Evolutionary conservation across 306 rosid genomes (phyloP), one percentile per base, ranked within the genome.

Genomic region (Fragaria nilgerrensis): DNA sequence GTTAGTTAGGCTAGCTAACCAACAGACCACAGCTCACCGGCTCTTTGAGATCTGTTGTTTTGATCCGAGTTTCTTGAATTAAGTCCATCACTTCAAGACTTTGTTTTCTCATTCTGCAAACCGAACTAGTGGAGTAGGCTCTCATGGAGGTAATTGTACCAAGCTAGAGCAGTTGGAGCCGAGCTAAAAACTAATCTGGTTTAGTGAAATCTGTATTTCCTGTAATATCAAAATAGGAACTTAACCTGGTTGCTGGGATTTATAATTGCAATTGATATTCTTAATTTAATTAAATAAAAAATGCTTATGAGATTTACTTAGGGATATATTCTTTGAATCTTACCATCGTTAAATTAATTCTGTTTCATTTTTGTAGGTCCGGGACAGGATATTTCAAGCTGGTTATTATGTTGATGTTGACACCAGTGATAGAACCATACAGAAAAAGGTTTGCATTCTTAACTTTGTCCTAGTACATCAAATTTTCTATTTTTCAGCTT

Each of bases 391-490:
- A 80, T 92, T 89, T 77, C 79, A 82, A 63, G 95, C 91, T 44
- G 98, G 96, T 72, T 92, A 78, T 78, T 73, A 81, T 49, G 96
- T 89, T 39, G 98, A 94, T 48, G 96, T 87, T 77, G 98, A 94
- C 83, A 89, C 84, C 27, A 90, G 91, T 48, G 97, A 92, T 73
- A 81, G 98, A 84, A 94, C 89, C 86, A 94, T 94, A 76, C 96
- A 94, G 82, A 94, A 94, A 81, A 94, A 94, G 95, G 97, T 92
- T 20, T 11, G 62, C 16, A 27, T 68, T 73, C 43, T 5, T 69
- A 63, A 55, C 17, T 49, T 34, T 43, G 68, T 9, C 53, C 66
- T 41, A 27, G 20, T 2, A 25, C 48, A 50, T 65, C 5, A 12
- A 17, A 23, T 27, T 66, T 39, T 41, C 10, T 41, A 13, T 62